Conservation (phyloP, 2,329 filamentous ascomycete species). For the Biscogniauxia marginata region DNA sequence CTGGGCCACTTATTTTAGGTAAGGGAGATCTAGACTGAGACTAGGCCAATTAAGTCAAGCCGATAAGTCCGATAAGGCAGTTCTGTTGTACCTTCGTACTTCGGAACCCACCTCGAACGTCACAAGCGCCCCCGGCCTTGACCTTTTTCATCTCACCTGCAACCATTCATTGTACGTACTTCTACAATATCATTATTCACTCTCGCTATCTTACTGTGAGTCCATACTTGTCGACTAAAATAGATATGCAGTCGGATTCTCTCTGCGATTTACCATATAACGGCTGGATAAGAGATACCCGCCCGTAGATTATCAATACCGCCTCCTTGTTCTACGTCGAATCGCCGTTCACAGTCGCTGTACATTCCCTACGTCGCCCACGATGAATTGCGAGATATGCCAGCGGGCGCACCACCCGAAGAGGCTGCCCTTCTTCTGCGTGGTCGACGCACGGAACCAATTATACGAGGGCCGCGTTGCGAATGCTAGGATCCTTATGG, state of each 20-base stretch:
- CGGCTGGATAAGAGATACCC: not conserved
- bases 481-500: constrained; percentile 57
- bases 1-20: not conserved
- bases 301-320: not conserved
- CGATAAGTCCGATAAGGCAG: constrained; percentile 23
- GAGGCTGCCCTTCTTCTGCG: constrained; percentile 64
- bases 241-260: not conserved
- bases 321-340: not conserved
- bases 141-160: no score
- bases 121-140: constrained; percentile 20
- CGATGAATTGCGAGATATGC: constrained; percentile 71
- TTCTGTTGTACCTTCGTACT: constrained; percentile 12
- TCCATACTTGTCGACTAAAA: not conserved
- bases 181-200: not conserved
- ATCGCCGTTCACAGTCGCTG: not conserved
- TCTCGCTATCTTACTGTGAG: not conserved
- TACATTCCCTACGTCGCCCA: constrained; percentile 20
- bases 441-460: constrained; percentile 66
- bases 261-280: not conserved
- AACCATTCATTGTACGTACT: not conserved
- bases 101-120: constrained; percentile 17
- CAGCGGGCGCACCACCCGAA: constrained; percentile 52
- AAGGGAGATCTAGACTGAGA: not conserved
- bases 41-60: not conserved
- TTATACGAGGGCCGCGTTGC: constrained; percentile 66